A percentile compares a stretch with the other conserved stretches of the same genome.
These are phyloP conservation scores for Gymnopilus dilepis DNA, from an alignment of 768 basidiomycete genomes.

Conservation along the genomic window DNA sequence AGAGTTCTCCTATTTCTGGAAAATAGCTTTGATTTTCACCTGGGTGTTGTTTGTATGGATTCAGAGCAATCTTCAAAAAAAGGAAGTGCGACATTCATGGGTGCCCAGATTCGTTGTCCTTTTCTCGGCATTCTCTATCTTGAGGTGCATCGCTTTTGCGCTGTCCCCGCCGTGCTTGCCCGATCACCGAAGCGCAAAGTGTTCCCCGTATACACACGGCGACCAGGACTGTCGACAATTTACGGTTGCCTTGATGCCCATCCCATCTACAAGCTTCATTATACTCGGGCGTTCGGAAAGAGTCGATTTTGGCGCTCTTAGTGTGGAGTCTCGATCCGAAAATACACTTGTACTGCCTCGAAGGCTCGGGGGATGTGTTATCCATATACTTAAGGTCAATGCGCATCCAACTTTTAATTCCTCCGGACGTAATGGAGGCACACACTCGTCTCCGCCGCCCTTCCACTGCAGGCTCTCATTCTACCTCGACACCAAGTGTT, in stretches of 20 bases:
- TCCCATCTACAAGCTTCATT: neutral
- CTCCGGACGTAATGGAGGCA: neutral
- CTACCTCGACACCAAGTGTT: neutral
- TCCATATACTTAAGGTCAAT: neutral
- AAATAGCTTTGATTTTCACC: too few species aligned
- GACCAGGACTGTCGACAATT: too few species aligned
- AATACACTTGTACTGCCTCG: neutral
- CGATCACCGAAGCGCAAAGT: neutral
- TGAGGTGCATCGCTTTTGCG: neutral
- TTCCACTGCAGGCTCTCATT: neutral
- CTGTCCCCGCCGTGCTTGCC: neutral
- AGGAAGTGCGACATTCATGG: too few species aligned
- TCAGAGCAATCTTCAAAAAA: too few species aligned
- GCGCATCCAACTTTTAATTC: neutral
- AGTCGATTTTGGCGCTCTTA: neutral
- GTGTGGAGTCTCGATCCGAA: neutral
- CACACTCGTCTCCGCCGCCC: neutral
- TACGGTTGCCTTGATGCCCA: too few species aligned
- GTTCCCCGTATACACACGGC: neutral
- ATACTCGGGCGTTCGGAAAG: neutral
- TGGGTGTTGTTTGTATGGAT: too few species aligned
- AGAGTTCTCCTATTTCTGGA: too few species aligned
- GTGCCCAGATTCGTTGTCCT: too few species aligned
- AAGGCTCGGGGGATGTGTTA: neutral
- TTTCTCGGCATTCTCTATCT: too few species aligned